Percentiles rank a stretch among this genome's conserved stretches.
Evolutionary conservation across 345 rosid species (phyloP).

Genomic region (Eutrema yunnanense): DNA sequence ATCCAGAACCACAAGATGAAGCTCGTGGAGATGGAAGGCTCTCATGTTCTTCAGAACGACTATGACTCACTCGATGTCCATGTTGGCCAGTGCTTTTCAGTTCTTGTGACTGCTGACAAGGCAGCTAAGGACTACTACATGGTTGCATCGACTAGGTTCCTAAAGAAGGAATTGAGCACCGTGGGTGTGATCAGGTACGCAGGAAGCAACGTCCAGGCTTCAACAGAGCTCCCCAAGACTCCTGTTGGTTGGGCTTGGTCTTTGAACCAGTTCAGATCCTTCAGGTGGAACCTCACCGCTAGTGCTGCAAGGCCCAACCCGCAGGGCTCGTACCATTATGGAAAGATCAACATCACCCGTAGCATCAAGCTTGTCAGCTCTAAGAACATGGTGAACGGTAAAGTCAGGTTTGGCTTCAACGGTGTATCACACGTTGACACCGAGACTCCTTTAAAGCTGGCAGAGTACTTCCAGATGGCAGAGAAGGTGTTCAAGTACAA

Average conservation of each 20-base stretch:
- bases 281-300: conserved; percentile 67
- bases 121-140: conserved; percentile 49
- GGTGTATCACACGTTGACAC: conserved; percentile 53
- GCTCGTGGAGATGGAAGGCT: conserved; percentile 70
- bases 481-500: conserved; percentile 56
- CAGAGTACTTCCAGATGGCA: conserved; percentile 42
- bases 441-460: conserved; percentile 51
- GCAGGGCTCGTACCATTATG: conserved; percentile 68
- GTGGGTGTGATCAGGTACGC: conserved; percentile 43
- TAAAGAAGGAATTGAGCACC: conserved; percentile 25
- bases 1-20: conserved; percentile 58
- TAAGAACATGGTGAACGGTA: conserved; percentile 29
- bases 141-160: conserved; percentile 56
- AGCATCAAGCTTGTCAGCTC: conserved; percentile 51
- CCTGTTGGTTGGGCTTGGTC: conserved; percentile 70
- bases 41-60: conserved; percentile 46
- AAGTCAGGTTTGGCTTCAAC: conserved; percentile 50
- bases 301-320: conserved; percentile 74
- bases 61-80: conserved; percentile 62
- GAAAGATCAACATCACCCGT: conserved; percentile 53
- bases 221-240: conserved; percentile 37
- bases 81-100: conserved; percentile 53
- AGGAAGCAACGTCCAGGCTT: conserved; percentile 37
- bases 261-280: conserved; percentile 56
- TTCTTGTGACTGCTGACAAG: conserved; percentile 52